Conservation (phyloP, 2,329 filamentous ascomycete species). For the Paraphaeosphaeria minitans region DNA sequence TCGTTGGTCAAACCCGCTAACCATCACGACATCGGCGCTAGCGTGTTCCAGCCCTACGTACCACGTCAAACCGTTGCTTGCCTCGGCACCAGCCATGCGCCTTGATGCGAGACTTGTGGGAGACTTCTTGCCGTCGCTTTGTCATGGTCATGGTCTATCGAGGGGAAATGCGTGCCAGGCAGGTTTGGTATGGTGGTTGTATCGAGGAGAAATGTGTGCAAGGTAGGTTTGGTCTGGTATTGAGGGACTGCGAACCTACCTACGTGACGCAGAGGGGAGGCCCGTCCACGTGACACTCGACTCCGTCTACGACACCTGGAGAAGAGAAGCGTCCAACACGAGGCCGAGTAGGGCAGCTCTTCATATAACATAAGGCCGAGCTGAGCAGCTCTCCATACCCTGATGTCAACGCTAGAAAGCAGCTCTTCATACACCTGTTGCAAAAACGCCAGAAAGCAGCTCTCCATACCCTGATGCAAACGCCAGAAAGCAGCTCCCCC, state of each 20-base stretch:
- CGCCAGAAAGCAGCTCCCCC: too few species aligned
- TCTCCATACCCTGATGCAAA: too few species aligned
- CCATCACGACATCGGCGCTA: slow-evolving; percentile 9
- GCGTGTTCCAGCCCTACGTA: neutral
- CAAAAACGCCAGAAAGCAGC: too few species aligned
- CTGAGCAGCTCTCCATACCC: neutral
- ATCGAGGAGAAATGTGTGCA: too few species aligned
- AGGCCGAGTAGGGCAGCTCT: neutral
- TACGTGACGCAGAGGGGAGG: too few species aligned
- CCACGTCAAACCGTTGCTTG: neutral
- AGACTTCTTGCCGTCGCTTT: too few species aligned
- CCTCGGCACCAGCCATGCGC: neutral
- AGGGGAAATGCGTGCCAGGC: too few species aligned
- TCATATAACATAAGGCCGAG: neutral
- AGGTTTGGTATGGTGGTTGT: too few species aligned
- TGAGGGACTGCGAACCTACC: too few species aligned
- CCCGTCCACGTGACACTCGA: neutral
- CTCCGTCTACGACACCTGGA: neutral
- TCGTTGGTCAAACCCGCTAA: neutral
- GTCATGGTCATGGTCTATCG: too few species aligned
- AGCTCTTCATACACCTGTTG: too few species aligned
- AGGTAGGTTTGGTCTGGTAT: too few species aligned
- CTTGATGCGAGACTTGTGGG: neutral
- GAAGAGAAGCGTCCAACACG: neutral
- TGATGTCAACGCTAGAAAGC: neutral